Percentiles rank a stretch among this genome's conserved stretches.
phyloP scores from a whole-genome alignment of 2,329 filamentous ascomycete genomes.

The Pleurostoma richardsiae region DNA sequence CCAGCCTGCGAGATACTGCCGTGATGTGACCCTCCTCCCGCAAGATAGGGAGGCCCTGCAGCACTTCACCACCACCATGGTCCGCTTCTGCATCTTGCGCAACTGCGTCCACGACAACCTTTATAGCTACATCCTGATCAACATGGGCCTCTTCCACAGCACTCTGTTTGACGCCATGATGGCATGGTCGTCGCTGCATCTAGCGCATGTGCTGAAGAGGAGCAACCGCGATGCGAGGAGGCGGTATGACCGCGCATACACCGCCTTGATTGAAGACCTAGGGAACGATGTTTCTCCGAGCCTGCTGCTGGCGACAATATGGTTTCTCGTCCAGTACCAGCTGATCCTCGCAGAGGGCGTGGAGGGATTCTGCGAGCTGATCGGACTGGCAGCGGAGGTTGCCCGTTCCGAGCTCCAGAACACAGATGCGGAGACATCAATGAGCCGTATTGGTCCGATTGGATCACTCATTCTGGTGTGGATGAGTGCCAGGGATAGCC shows the following conservation, averaged over 20 bases:
- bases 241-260: slow-evolving; percentile 2
- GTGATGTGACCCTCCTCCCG: slow-evolving; percentile 2
- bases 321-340: slow-evolving; percentile 6
- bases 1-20: not conserved
- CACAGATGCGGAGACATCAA: not conserved
- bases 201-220: not conserved
- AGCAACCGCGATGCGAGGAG: not conserved
- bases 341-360: slow-evolving; percentile 3
- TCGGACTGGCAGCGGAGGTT: slow-evolving; percentile 3
- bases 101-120: slow-evolving; percentile 6
- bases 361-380: slow-evolving; percentile 3
- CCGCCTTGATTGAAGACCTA: slow-evolving; percentile 3
- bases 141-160: slow-evolving; percentile 6
- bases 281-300: not conserved
- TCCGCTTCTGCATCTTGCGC: slow-evolving; percentile 7
- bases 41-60: not conserved
- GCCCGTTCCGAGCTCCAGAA: slow-evolving; percentile 1
- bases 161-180: slow-evolving; percentile 6
- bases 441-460: slow-evolving; percentile 4
- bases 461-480: slow-evolving; percentile 5
- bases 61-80: slow-evolving; percentile 6
- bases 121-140: slow-evolving; percentile 7
- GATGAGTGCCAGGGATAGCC: slow-evolving; percentile 5
- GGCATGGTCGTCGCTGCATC: slow-evolving; percentile 7
- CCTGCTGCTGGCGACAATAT: slow-evolving; percentile 1